phyloP scores from a whole-genome alignment of 495 filamentous ascomycete species.

The Aspergillus ostianus region DNA sequence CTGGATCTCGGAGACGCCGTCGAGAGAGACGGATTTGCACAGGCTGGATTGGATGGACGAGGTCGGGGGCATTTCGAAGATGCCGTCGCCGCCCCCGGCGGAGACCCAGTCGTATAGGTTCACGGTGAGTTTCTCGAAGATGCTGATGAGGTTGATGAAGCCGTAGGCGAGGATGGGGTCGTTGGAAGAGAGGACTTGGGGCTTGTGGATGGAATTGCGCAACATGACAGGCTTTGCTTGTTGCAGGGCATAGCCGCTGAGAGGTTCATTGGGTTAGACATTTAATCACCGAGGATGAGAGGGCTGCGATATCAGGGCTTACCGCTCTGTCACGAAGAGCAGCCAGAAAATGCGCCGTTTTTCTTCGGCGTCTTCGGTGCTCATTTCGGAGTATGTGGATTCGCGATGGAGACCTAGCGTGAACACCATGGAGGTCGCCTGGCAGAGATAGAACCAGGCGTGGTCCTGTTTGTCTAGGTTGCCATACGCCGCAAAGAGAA shows the following conservation, averaged over 20 bases:
- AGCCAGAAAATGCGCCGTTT: slow-evolving; percentile 63
- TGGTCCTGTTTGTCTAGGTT: slow-evolving; percentile 56
- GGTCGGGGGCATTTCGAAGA: slow-evolving; percentile 32
- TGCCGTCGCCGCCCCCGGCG: slow-evolving; percentile 36
- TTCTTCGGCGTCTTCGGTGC: slow-evolving; percentile 48
- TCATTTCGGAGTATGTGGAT: slow-evolving; percentile 45
- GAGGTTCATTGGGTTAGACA: background rate
- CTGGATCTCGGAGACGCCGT: slow-evolving; percentile 53
- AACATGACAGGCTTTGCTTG: slow-evolving; percentile 56
- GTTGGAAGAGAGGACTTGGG: slow-evolving; percentile 46
- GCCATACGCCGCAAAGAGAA: slow-evolving; percentile 74
- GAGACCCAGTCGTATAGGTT: slow-evolving; percentile 45
- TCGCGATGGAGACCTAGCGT: slow-evolving; percentile 60
- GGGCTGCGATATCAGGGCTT: slow-evolving; percentile 6
- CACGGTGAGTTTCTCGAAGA: slow-evolving; percentile 47
- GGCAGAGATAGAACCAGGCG: slow-evolving; percentile 64
- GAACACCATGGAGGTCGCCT: slow-evolving; percentile 58
- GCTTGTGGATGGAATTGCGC: slow-evolving; percentile 47
- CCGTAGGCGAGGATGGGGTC: slow-evolving; percentile 48
- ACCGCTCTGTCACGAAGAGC: slow-evolving; percentile 61
- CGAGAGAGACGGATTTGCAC: slow-evolving; percentile 37
- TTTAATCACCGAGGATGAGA: background rate
- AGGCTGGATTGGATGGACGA: slow-evolving; percentile 40
- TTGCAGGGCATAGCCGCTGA: slow-evolving; percentile 48
- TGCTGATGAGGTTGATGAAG: slow-evolving; percentile 54